Evolutionary conservation across 169 alveolate genomes (phyloP).

Genomic region (Plasmodium yoelii): DNA sequence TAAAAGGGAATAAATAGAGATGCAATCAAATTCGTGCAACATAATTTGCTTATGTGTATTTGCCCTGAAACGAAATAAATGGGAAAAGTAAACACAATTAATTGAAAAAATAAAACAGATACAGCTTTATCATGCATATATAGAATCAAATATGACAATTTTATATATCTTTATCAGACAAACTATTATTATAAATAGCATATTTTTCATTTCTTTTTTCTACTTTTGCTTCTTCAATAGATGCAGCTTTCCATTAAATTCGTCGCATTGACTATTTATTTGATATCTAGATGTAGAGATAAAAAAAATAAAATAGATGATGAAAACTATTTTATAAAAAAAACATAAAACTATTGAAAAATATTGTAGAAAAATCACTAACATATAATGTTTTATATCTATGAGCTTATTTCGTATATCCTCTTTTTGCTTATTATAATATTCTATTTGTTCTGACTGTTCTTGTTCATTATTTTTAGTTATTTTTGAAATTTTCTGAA

Average conservation of each 20-base stretch:
- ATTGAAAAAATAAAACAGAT: neutral
- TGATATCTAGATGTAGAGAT: slow-evolving; percentile 32
- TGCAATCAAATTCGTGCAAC: slow-evolving; percentile 35
- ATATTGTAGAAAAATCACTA: neutral
- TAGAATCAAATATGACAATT: too few species aligned
- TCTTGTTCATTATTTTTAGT: neutral
- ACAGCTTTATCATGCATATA: neutral
- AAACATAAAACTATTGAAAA: neutral
- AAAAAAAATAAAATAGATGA: neutral
- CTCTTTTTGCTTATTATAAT: slow-evolving; percentile 31
- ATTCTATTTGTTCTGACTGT: slow-evolving; percentile 15
- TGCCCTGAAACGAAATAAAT: neutral
- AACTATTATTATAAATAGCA: neutral
- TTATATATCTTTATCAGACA: too few species aligned
- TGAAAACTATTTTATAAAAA: neutral
- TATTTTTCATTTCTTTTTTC: neutral
- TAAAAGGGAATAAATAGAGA: slow-evolving; percentile 47
- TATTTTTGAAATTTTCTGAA: neutral
- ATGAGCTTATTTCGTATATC: slow-evolving; percentile 24
- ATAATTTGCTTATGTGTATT: slow-evolving; percentile 38
- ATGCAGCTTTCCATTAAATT: slow-evolving; percentile 45
- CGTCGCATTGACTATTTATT: slow-evolving; percentile 44
- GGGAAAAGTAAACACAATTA: neutral
- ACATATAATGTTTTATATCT: slow-evolving; percentile 54
- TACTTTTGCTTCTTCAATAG: slow-evolving; percentile 43